These are phyloP conservation scores for Letharia columbiana DNA, from an alignment of 495 filamentous ascomycete species.

Conservation along the genomic window DNA sequence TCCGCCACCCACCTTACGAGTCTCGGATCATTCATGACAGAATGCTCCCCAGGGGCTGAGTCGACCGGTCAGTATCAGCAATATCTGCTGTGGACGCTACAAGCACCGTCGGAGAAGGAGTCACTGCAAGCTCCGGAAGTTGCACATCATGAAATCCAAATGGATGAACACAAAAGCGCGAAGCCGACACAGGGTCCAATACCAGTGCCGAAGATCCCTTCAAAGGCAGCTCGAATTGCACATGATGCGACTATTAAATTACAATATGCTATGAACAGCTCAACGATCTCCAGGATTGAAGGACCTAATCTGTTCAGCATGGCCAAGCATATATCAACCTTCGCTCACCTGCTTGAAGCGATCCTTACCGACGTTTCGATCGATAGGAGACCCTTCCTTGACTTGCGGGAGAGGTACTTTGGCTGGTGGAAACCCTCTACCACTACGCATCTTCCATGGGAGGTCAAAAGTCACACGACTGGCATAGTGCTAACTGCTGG, in stretches of 20 bases:
- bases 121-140: background rate
- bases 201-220: background rate
- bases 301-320: slow-evolving; percentile 5
- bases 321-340: slow-evolving; percentile 8
- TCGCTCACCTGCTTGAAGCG: background rate
- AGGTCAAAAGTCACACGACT: background rate
- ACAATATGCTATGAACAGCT: background rate
- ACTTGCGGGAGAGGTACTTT: background rate
- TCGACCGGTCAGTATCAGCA: background rate
- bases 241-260: background rate
- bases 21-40: background rate
- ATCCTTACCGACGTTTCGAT: background rate
- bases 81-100: background rate
- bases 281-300: background rate
- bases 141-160: background rate
- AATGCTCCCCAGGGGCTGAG: background rate
- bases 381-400: slow-evolving; percentile 7
- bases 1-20: background rate
- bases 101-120: background rate
- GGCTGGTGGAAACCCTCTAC: background rate
- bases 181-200: background rate
- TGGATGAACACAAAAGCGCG: too few relatives aligned
- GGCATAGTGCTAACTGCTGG: slow-evolving; percentile 15
- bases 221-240: background rate
- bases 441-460: slow-evolving; percentile 4